Percentiles rank a stretch among this genome's conserved stretches.
Evolutionary conservation across 257 asterid species (phyloP).

Genomic region (Eucommia ulmoides): DNA sequence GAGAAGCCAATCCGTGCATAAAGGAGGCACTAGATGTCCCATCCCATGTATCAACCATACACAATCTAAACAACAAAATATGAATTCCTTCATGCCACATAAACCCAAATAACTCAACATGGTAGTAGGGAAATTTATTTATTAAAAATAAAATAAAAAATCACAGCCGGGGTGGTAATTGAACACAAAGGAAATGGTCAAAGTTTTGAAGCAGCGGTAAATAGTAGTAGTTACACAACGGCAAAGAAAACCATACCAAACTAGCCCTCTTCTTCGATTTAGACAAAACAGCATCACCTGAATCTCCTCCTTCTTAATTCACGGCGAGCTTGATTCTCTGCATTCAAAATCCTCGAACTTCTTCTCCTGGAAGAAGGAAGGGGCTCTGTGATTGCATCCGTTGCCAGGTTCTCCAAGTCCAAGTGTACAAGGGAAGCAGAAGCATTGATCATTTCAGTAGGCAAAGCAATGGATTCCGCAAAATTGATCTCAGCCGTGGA

Average conservation of each 20-base stretch:
- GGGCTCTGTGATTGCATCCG: slow-evolving; percentile 7
- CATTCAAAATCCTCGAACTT: slow-evolving; percentile 23
- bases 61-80: neutral
- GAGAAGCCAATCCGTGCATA: neutral
- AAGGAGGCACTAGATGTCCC: neutral
- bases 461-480: slow-evolving; percentile 20
- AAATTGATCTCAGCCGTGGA: slow-evolving; percentile 19
- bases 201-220: neutral
- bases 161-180: neutral
- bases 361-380: slow-evolving; percentile 17
- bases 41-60: neutral
- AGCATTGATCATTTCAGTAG: slow-evolving; percentile 29
- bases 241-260: neutral
- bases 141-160: too few species aligned
- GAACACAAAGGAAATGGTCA: neutral
- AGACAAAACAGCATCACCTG: slow-evolving; percentile 18
- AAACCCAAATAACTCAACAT: neutral
- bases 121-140: neutral
- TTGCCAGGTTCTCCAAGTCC: slow-evolving; percentile 8
- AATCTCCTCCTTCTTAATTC: slow-evolving; percentile 34
- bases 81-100: neutral
- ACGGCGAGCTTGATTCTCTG: slow-evolving; percentile 15
- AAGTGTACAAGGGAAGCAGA: slow-evolving; percentile 20
- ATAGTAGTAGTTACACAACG: neutral
- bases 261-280: neutral